These are phyloP conservation scores for Backusella circina DNA, from an alignment of 192 early-diverging fungal species.

Conservation along the genomic window DNA sequence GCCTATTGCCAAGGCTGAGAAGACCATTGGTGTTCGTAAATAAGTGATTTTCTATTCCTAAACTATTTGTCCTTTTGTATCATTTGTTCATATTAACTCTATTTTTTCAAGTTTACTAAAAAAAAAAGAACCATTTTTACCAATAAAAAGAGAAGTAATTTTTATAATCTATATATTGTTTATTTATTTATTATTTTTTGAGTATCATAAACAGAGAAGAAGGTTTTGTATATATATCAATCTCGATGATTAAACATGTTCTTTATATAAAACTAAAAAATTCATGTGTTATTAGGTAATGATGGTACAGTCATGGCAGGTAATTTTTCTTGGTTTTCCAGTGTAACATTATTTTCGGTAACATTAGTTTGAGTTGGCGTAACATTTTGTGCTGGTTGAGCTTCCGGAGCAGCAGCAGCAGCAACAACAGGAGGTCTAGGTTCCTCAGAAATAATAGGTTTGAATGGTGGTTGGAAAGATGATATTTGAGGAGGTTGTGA, in stretches of 20 bases:
- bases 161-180: neutral
- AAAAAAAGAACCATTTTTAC: neutral
- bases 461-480: neutral
- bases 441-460: neutral
- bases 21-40: slow-evolving; percentile 7
- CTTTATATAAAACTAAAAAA: neutral
- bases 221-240: neutral
- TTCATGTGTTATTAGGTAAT: neutral
- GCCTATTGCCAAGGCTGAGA: slow-evolving; percentile 12
- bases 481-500: neutral
- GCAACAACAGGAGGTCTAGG: neutral
- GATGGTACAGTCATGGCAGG: neutral
- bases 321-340: neutral
- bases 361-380: neutral
- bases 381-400: neutral
- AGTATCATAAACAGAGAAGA: neutral
- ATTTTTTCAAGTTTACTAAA: neutral
- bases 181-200: neutral
- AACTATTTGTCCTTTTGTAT: neutral
- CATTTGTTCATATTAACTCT: neutral
- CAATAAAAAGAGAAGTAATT: neutral
- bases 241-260: neutral
- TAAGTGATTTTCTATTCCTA: neutral
- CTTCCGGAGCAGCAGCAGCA: neutral
- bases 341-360: neutral